Evolutionary conservation across 192 early-diverging fungal genomes (phyloP), one percentile per base, ranked within the genome.

Genomic region (Coemansia sp.): DNA sequence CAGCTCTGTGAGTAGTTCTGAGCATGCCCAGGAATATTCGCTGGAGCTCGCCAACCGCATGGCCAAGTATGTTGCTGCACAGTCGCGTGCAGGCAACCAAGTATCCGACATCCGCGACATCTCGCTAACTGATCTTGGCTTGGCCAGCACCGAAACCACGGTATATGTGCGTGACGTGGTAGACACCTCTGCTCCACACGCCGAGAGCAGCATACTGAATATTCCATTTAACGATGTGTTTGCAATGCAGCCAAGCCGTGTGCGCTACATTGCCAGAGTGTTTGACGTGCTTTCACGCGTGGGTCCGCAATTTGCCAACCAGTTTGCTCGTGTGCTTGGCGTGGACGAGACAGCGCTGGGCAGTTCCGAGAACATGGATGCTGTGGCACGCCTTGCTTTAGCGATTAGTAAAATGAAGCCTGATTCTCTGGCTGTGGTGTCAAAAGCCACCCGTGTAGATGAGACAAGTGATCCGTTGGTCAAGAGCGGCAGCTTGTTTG

Each of bases 151-250:
- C 4, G 60, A 19, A 4, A 43, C 11, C 16, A 43, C 41, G 41
- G 12, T 13, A 43, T 3, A 16, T 13, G 43, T 37, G 8, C 24
- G 22, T 3, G 41, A 16, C 13, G 26, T 24, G 13, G 5, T 26
- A 8, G 39, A 43, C 23, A 2, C 23, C 6, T 45, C 37, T 45
- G 37, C 23, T 3, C 11, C 57, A 2, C 41, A 39, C 50, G 11
- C 50, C 22, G 12, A 23, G 22, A 23, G 50, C 22, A 51, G 50
- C 50, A 10, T 51, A 19, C 53, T 73, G 27, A 47, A 49, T 14
- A 79, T 79, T 11, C 67, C 76, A 9, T 79, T 79, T 54, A 54
- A 53, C 18, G 55, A 66, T 20, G 35, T 79, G 6, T 79, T 79
- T 61, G 26, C 63, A 3, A 39, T 79, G 19, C 43, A 52, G 4